Evolutionary conservation across 2,329 filamentous ascomycete genomes (phyloP).

Genomic region (Aspergillus candidus): DNA sequence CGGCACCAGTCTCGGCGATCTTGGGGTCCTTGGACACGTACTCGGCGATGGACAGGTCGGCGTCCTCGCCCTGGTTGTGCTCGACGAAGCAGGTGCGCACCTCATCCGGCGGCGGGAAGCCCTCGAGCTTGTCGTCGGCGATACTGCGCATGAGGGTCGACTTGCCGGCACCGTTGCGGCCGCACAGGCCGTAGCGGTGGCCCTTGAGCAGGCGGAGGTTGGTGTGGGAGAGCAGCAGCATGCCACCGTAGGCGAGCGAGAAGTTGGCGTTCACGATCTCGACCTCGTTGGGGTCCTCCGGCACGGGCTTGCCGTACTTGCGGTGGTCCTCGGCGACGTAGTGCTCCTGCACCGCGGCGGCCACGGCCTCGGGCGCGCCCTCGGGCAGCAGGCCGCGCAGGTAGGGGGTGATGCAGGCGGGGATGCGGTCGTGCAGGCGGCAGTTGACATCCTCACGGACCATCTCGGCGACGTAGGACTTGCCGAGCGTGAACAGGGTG

Average conservation of each 20-base stretch:
- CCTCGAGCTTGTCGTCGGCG: constrained; percentile 89
- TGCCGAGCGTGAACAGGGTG: constrained; percentile 59
- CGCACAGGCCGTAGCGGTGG: constrained; percentile 93
- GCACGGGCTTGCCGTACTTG: constrained; percentile 75
- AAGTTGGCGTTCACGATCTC: constrained; percentile 98
- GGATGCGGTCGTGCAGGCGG: constrained; percentile 69
- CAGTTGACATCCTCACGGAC: constrained; percentile 82
- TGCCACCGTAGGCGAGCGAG: constrained; percentile 94
- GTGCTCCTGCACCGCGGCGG: constrained; percentile 66
- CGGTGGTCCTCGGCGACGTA: constrained; percentile 81
- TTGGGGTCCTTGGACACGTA: constrained; percentile 87
- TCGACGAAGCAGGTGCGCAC: constrained; percentile 97
- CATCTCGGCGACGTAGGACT: constrained; percentile 73
- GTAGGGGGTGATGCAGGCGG: constrained; percentile 65
- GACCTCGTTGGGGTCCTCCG: constrained; percentile 84
- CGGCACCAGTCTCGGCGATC: constrained; percentile 68
- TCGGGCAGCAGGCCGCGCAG: constrained; percentile 63
- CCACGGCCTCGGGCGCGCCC: constrained; percentile 58
- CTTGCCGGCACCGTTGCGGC: constrained; percentile 95
- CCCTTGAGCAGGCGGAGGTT: constrained; percentile 92
- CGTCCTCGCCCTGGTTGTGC: constrained; percentile 98
- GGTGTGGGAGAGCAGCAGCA: constrained; percentile 93
- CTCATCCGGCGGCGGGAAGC: constrained; percentile 87
- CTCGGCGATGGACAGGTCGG: constrained; percentile 89
- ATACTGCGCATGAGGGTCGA: constrained; percentile 99